Evolutionary conservation across 495 filamentous ascomycete genomes (phyloP), one percentile per base, ranked within the genome.

Genomic region (Annulohypoxylon moriforme): DNA sequence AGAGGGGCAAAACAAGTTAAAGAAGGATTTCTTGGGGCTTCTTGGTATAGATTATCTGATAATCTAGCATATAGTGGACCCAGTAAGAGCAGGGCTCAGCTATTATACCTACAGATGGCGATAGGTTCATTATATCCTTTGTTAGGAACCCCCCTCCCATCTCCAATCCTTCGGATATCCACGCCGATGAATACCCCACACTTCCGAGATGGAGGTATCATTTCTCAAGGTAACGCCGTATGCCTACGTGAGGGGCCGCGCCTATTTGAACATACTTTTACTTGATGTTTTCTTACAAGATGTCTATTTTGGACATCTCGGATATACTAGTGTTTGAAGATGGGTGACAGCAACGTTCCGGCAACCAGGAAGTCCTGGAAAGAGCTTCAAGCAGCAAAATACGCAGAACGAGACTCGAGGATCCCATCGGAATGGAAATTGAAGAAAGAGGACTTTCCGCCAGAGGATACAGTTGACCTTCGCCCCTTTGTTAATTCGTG

Each of bases 361-460:
- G 36, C 13, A 7, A 11, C 64, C 25, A 53, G 33, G 47, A 69
- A 66, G 49, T 67, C 69, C 24, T 77, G 75, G 75, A 63, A 74
- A 57, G 73, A 75, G 33, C 57, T 75, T 5, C 66, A 67, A 10
- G 73, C 49, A 10, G 69, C 70, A 2, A 77, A 77, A 59, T 20
- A 49, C 11, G 53, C 67, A 24, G 70, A 76, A 25, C 66, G 25
- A 31, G 56, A 63, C 7, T 65, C 67, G 10, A 72, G 70, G 31
- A 77, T 77, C 56, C 73, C 73, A 18, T 24, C 47, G 16, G 58
- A 73, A 58, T 77, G 75, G 75, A 75, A 63, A 22, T 47, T 77
- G 34, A 74, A 63, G 40, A 38, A 61, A 16, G 72, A 67, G 50
- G 16, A 59, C 40, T 58, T 73, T 1, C 70, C 70, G 8, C 31